These are phyloP conservation scores for Solanum pimpinellifolium DNA, from an alignment of 257 asterid genomes.

Conservation along the genomic window DNA sequence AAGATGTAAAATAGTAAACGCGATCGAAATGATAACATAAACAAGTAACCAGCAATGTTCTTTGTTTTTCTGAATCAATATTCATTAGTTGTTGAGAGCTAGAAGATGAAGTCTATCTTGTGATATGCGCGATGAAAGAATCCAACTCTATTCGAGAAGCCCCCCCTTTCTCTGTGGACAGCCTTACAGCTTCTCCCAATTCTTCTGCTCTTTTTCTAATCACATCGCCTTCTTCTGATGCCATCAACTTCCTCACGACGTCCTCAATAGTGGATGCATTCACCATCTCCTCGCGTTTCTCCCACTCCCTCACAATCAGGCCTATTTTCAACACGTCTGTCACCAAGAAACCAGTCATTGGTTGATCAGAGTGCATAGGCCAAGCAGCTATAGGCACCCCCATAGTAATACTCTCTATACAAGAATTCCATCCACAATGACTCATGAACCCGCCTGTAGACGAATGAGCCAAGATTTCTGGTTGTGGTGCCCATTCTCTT, in stretches of 20 bases:
- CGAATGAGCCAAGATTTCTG: background rate
- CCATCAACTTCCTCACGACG: background rate
- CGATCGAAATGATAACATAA: too few species aligned
- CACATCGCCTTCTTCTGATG: background rate
- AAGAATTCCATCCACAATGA: background rate
- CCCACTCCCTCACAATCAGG: background rate
- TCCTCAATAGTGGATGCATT: background rate
- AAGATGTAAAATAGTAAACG: background rate
- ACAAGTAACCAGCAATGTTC: too few species aligned
- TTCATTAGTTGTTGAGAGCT: too few species aligned
- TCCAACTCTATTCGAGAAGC: background rate
- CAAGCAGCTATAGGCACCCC: background rate
- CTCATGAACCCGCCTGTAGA: background rate
- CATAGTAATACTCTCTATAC: background rate
- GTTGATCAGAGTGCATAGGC: background rate
- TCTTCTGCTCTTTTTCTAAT: background rate
- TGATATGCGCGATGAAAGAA: background rate
- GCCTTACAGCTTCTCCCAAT: background rate
- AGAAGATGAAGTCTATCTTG: background rate
- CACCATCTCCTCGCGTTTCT: background rate
- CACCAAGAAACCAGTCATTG: background rate
- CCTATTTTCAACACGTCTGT: background rate
- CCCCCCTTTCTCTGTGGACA: background rate
- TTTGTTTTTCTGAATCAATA: too few species aligned
- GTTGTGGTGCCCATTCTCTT: background rate